These are phyloP conservation scores for Aphanomyces cochlioides DNA, from an alignment of 352 stramenopile genomes.

Conservation along the genomic window DNA sequence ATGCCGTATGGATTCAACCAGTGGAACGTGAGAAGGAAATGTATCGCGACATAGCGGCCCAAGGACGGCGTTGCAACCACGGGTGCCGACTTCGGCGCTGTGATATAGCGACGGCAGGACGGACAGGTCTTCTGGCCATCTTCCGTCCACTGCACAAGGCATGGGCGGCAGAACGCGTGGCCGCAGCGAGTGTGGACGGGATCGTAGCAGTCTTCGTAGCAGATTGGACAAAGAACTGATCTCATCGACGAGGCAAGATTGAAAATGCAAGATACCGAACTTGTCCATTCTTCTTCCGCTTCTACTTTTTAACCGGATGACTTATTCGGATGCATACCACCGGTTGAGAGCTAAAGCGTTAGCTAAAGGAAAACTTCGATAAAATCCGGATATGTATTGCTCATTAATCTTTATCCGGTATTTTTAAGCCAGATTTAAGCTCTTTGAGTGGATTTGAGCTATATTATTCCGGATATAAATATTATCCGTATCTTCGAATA, in stretches of 20 bases:
- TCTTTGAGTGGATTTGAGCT: no score
- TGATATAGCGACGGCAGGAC: slow-evolving; percentile 1
- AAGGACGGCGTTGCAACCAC: neutral
- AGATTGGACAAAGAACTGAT: slow-evolving; percentile 5
- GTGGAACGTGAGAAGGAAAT: slow-evolving; percentile 11
- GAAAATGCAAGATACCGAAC: neutral
- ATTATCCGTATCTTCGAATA: no score
- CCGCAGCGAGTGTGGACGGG: slow-evolving; percentile 2
- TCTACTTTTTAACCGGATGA: neutral
- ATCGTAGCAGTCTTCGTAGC: slow-evolving; percentile 14
- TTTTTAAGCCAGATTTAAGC: no score
- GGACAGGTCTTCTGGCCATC: slow-evolving; percentile 10
- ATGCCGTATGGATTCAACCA: slow-evolving; percentile 17
- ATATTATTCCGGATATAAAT: no score
- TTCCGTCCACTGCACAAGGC: slow-evolving; percentile 6
- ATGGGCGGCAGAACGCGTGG: slow-evolving; percentile 5
- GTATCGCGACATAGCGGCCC: slow-evolving; percentile 7
- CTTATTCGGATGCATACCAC: neutral
- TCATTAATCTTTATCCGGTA: no score
- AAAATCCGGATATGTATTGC: no score
- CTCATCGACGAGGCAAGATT: neutral
- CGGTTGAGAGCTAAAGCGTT: no score
- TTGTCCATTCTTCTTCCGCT: neutral
- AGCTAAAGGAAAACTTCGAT: no score
- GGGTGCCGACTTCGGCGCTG: neutral